phyloP scores from a whole-genome alignment of 306 rosid species.

The Vigna hirtella region DNA sequence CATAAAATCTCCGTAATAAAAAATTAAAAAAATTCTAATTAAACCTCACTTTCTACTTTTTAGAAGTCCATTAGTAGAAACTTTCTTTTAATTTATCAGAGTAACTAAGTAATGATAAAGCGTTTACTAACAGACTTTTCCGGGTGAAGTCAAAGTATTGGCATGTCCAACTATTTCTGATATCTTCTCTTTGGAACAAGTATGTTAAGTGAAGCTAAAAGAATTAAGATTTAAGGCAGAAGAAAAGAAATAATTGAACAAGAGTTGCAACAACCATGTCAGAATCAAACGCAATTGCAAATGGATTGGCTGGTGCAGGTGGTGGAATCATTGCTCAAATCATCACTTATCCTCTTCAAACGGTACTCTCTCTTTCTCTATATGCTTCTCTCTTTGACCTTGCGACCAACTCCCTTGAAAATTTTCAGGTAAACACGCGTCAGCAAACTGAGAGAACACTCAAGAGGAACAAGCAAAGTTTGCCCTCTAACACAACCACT shows the following conservation, averaged over 20 bases:
- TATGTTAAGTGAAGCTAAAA: too few species aligned
- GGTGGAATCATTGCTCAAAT: slow-evolving; percentile 87
- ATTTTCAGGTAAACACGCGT: slow-evolving; percentile 76
- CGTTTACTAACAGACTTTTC: too few species aligned
- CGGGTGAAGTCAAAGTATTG: too few species aligned
- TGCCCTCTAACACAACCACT: slow-evolving; percentile 40
- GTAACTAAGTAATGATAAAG: too few species aligned
- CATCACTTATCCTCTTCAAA: slow-evolving; percentile 85
- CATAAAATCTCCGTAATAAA: too few species aligned
- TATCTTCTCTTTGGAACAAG: too few species aligned
- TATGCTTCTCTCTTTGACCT: not conserved
- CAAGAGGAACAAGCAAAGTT: slow-evolving; percentile 51
- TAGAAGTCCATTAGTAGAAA: too few species aligned
- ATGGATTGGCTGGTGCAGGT: slow-evolving; percentile 87
- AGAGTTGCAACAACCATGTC: slow-evolving; percentile 38
- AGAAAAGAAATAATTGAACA: not conserved
- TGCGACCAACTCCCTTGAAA: slow-evolving; percentile 2
- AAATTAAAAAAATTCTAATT: too few species aligned
- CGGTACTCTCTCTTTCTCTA: slow-evolving; percentile 43
- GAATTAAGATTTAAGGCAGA: not conserved
- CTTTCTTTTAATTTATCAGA: too few species aligned
- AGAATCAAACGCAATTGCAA: slow-evolving; percentile 75
- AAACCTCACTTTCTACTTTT: too few species aligned
- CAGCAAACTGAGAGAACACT: slow-evolving; percentile 86
- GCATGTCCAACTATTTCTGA: too few species aligned